phyloP scores from a whole-genome alignment of 2,329 filamentous ascomycete species.

The Daldinia eschscholtzii region DNA sequence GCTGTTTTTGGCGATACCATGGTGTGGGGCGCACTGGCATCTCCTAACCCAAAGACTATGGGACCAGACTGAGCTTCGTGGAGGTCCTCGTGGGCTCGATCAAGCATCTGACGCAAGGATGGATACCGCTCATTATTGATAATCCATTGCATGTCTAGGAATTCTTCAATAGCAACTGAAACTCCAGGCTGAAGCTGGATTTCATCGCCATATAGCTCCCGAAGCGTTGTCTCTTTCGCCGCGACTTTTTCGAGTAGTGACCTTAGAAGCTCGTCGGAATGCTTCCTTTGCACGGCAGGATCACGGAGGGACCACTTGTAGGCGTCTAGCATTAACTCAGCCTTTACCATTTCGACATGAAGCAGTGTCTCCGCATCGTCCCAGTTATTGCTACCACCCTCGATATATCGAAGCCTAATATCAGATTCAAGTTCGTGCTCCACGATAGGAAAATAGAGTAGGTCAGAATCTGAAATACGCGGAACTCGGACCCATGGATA shows the following conservation, averaged over 20 bases:
- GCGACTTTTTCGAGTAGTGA: neutral
- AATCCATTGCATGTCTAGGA: conserved; percentile 4
- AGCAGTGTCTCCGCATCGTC: conserved; percentile 12
- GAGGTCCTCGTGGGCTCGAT: neutral
- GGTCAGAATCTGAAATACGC: conserved; percentile 8
- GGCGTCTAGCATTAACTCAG: conserved; percentile 31
- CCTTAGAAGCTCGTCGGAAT: neutral
- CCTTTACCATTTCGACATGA: conserved; percentile 33
- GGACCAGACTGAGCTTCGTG: conserved; percentile 5
- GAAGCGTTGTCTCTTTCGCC: neutral
- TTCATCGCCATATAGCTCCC: neutral
- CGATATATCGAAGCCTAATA: conserved; percentile 19
- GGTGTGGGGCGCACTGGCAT: conserved; percentile 25
- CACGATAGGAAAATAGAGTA: conserved; percentile 31
- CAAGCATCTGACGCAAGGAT: neutral
- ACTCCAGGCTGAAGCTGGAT: neutral
- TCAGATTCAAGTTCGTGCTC: conserved; percentile 14
- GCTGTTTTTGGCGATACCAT: conserved; percentile 15
- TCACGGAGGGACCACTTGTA: conserved; percentile 24
- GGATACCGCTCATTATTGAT: neutral
- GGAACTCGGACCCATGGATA: conserved; percentile 24
- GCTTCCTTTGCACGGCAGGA: neutral
- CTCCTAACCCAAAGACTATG: conserved; percentile 25
- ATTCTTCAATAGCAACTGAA: neutral
- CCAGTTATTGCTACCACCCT: neutral